phyloP scores from a whole-genome alignment of 73 alveolate genomes.

The Paramecium bursaria region DNA sequence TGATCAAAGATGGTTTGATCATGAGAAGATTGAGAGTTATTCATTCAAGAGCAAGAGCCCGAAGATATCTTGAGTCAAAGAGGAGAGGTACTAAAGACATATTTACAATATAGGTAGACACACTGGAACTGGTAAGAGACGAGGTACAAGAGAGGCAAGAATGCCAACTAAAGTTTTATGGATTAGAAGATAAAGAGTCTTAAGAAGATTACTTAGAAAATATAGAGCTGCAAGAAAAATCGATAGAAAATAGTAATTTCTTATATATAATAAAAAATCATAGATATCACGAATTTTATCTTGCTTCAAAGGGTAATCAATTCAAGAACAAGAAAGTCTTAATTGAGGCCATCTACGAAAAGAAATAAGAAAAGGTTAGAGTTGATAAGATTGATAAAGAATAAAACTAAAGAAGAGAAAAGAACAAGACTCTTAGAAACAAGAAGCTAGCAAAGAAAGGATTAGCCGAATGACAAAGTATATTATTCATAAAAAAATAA shows the following conservation, averaged over 20 bases:
- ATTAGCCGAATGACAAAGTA: constrained; percentile 28
- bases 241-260: constrained; percentile 86
- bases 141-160: constrained; percentile 97
- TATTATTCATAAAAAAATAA: constrained; percentile 1
- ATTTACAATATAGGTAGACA: constrained; percentile 84
- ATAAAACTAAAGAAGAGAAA: constrained; percentile 69
- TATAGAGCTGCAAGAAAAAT: constrained; percentile 96
- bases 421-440: constrained; percentile 63
- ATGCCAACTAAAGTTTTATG: constrained; percentile 97
- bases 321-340: constrained; percentile 96
- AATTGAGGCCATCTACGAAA: constrained; percentile 96
- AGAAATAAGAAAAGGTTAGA: constrained; percentile 75
- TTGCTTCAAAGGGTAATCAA: constrained; percentile 96
- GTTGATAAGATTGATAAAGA: constrained; percentile 65
- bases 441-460: constrained; percentile 49
- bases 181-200: constrained; percentile 98
- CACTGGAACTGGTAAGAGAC: constrained; percentile 97
- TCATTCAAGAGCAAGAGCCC: constrained; percentile 97
- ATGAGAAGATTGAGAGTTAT: constrained; percentile 94
- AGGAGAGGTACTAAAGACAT: constrained; percentile 76
- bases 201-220: constrained; percentile 97
- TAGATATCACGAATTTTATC: constrained; percentile 95
- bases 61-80: constrained; percentile 84
- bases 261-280: neutral
- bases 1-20: constrained; percentile 96